Conservation (phyloP, 2,329 filamentous ascomycete species). For the Fusarium sp. region DNA sequence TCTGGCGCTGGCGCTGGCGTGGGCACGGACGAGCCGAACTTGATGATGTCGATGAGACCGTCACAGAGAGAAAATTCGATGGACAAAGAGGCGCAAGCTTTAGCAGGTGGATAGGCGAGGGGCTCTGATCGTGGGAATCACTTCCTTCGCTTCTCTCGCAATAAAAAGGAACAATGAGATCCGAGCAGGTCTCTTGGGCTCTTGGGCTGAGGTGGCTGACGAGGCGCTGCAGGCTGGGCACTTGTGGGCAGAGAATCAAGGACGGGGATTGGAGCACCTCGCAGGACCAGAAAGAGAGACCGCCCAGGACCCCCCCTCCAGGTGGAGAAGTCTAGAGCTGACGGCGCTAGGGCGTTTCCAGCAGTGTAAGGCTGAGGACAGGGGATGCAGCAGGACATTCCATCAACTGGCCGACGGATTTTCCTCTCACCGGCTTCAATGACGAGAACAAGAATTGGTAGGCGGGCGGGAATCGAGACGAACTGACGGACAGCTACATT, state of each 20-base stretch:
- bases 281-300: slow-evolving; percentile 11
- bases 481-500: not conserved
- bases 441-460: not conserved
- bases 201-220: slow-evolving; percentile 39
- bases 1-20: slow-evolving; percentile 11
- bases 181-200: not conserved
- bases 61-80: slow-evolving; percentile 2
- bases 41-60: not conserved
- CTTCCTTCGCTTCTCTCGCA: not conserved
- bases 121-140: not conserved
- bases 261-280: not conserved
- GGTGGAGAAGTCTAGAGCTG: slow-evolving; percentile 28
- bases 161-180: slow-evolving; percentile 3
- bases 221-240: slow-evolving; percentile 28
- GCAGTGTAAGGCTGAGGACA: slow-evolving; percentile 43
- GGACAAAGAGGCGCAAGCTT: slow-evolving; percentile 29
- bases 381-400: slow-evolving; percentile 15
- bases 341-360: slow-evolving; percentile 38
- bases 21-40: slow-evolving; percentile 3
- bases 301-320: slow-evolving; percentile 17
- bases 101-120: slow-evolving; percentile 6
- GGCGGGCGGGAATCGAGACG: not conserved
- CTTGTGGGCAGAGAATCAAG: slow-evolving; percentile 7
- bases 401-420: slow-evolving; percentile 6
- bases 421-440: slow-evolving; percentile 14